These are phyloP conservation scores for carrot (Daucus carota) DNA, from an alignment of 129 eudicot genomes.

Conservation along the genomic window DH1_v3.0 NC_030382.2:44214501-44215000, in stretches of 20 bases:
- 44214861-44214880: constrained; percentile 65
- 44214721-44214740: not conserved
- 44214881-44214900: constrained; percentile 97
- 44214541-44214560: not conserved
- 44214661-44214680: not conserved
- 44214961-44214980: not conserved
- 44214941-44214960: constrained; percentile 25
- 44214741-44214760: not conserved
- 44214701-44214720: not conserved
- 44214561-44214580: not conserved
- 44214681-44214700: not conserved
- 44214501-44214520: constrained; percentile 76
- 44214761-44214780: not conserved
- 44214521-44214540: not conserved
- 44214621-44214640: not conserved
- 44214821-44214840: not conserved
- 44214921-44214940: constrained; percentile 98
- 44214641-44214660: not conserved
- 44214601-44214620: not conserved
- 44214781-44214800: not conserved
- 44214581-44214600: not conserved
- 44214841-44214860: not conserved
- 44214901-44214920: constrained; percentile 95
- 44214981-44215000: not conserved
- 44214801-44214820: not conserved